phyloP scores from a whole-genome alignment of 306 rosid genomes.

The Amphicarpaea edgeworthii region DNA sequence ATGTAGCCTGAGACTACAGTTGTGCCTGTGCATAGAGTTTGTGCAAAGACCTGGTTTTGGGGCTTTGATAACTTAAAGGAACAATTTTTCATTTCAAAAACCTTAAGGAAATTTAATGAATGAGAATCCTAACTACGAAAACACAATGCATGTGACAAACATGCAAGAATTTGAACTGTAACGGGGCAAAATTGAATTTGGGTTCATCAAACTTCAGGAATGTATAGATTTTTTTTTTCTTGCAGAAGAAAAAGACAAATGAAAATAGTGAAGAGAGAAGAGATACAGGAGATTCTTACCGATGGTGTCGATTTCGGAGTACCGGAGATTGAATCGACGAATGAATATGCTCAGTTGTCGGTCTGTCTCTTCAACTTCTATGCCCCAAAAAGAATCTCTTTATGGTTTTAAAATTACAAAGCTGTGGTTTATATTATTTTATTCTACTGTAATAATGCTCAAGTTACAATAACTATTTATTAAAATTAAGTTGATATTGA shows the following conservation, averaged over 20 bases:
- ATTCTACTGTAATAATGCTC: background rate
- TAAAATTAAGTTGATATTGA: too few relatives aligned
- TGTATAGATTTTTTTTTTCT: background rate
- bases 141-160: conserved; percentile 4
- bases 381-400: background rate
- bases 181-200: background rate
- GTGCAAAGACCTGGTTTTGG: conserved; percentile 60
- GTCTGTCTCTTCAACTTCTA: background rate
- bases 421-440: background rate
- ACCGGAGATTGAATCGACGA: background rate
- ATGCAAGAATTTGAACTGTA: conserved; percentile 3
- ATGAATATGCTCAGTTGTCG: background rate
- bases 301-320: background rate
- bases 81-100: background rate
- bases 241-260: background rate
- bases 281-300: conserved; percentile 10
- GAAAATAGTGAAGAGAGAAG: background rate
- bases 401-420: background rate
- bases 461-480: too few relatives aligned
- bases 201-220: background rate
- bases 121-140: conserved; percentile 40
- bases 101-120: background rate
- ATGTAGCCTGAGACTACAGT: conserved; percentile 50
- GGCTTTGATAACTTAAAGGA: conserved; percentile 57
- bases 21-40: conserved; percentile 59